Evolutionary conservation across 208 protist species (phyloP).

Genomic region (Naegleria lovaniensis): DNA sequence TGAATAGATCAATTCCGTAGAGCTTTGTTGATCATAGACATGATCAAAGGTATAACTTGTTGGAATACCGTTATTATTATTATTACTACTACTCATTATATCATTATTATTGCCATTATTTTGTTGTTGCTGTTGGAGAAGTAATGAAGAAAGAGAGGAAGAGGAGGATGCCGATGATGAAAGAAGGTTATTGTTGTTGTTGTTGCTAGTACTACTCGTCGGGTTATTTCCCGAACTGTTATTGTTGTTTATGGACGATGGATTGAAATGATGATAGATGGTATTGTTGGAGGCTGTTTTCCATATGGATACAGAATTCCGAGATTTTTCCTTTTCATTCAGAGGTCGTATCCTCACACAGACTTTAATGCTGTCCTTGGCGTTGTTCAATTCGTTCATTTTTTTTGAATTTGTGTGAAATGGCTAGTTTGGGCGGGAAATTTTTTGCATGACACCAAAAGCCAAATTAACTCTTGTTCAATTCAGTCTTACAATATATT

Average conservation of each 20-base stretch:
- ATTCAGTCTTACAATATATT: too few species aligned
- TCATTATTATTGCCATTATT: neutral
- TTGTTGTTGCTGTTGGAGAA: neutral
- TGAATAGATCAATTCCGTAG: neutral
- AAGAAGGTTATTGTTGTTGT: too few species aligned
- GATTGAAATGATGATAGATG: neutral
- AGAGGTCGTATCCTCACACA: neutral
- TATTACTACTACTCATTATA: neutral
- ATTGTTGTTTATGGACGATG: neutral
- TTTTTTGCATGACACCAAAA: too few species aligned
- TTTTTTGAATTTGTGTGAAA: neutral
- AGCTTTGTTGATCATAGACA: neutral
- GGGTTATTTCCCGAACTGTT: neutral
- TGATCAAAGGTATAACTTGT: constrained; percentile 14
- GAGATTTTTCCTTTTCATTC: neutral
- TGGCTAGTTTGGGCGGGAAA: neutral
- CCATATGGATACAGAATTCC: neutral
- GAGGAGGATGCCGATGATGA: too few species aligned
- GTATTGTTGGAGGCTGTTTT: neutral
- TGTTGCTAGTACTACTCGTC: neutral
- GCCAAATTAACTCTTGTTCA: too few species aligned
- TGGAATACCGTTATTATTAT: neutral
- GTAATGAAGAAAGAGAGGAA: too few species aligned
- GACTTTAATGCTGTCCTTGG: neutral
- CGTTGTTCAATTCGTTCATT: neutral